Base-by-base conservation (phyloP, 306 rosid genomes). In the Fagus sylvatica region DNA sequence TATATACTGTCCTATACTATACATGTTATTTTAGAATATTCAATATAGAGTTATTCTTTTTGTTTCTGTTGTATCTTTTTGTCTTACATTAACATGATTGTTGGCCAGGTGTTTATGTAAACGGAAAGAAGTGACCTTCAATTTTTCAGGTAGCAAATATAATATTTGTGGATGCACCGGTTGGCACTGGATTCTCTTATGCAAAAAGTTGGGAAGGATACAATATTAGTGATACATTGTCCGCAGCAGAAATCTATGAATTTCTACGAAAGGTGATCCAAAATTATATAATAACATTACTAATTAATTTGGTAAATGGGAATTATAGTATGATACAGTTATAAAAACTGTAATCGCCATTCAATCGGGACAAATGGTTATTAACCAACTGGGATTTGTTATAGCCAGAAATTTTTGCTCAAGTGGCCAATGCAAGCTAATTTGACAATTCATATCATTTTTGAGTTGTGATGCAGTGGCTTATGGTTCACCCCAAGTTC, bases 111-210 rank as follows among this genome's bases (percentile, higher is more conserved):
- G 6, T n/a, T 54, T 54, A n/a, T 16, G 60, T 54, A n/a, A 5
- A n/a, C 30, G 1, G 22, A 17, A 54, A 54, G 60, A 54, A 54
- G 60, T 54, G 60, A 0, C 48, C 48, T 42, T 42, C 60, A 53
- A 51, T 10, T 4, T 60, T 53, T 51, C 33, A 81, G 80, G 73
- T 70, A 41, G 84, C 84, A 8, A 81, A 59, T 55, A 76, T 81
- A 16, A 57, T 81, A 43, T 81, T 71, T 33, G 2, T 81, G 30
- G 84, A 81, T 41, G 73, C 77, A 41, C 84, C 84, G 0, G 84
- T 81, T 4, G 80, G 84, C 53, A 70, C 84, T 3, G 84, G 84
- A 39, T 81, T 60, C 76, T 81, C 84, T 0, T 81, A 81, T 33
- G 72, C 84, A 42, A 79, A 42, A 51, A 79, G 3, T 42, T 55